Conservation (phyloP, 495 filamentous ascomycete species). For the Podospora didyma region DNA sequence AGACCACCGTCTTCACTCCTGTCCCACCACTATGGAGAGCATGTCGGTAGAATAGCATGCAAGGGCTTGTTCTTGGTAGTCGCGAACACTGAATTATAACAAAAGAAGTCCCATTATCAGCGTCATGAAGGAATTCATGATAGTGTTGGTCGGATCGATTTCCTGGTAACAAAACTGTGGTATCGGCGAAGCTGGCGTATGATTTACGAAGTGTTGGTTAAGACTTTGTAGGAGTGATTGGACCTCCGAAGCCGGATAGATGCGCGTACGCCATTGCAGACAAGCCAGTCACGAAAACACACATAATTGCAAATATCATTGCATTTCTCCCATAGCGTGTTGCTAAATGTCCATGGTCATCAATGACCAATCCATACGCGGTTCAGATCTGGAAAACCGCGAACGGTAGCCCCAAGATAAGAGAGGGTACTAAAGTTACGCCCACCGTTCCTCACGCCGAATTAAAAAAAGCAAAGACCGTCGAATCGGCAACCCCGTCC, state of each 20-base stretch:
- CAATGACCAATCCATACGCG: slow-evolving; percentile 5
- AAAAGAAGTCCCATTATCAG: too few species aligned
- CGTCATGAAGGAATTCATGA: too few species aligned
- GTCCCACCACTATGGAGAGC: too few species aligned
- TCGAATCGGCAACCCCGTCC: slow-evolving; percentile 17
- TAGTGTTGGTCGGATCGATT: too few species aligned
- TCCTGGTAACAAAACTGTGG: too few species aligned
- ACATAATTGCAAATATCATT: slow-evolving; percentile 5
- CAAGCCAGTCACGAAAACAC: neutral
- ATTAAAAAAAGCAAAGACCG: slow-evolving; percentile 15
- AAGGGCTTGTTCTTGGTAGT: too few species aligned
- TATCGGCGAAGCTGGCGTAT: too few species aligned
- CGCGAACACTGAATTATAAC: too few species aligned
- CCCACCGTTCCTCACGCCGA: slow-evolving; percentile 12
- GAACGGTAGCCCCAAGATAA: neutral
- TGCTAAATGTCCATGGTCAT: neutral
- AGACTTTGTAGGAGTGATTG: too few species aligned
- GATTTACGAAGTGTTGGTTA: too few species aligned
- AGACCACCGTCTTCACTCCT: too few species aligned
- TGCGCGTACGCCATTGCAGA: neutral
- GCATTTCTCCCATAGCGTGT: slow-evolving; percentile 4
- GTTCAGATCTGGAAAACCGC: slow-evolving; percentile 7
- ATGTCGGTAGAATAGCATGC: too few species aligned
- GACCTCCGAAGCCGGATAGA: neutral
- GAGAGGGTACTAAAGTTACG: slow-evolving; percentile 1